Conservation (phyloP, 768 basidiomycete genomes). For the Suillus fuscotomentosus region DNA sequence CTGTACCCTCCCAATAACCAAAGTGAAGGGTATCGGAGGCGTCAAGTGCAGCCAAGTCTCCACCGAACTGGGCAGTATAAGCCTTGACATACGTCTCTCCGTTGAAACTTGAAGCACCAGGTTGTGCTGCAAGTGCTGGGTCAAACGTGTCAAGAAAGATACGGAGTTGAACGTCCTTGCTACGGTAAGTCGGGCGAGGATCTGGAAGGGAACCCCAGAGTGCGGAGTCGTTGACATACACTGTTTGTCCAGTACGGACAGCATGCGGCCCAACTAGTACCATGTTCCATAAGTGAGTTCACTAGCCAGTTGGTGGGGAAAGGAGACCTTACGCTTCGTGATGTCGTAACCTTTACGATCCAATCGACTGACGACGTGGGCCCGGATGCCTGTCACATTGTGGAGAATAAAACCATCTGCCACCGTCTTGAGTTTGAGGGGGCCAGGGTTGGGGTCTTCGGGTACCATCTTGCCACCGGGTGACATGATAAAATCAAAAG, state of each 20-base stretch:
- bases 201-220: slow-evolving; percentile 36
- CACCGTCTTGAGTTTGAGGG: slow-evolving; percentile 60
- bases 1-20: slow-evolving; percentile 50
- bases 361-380: slow-evolving; percentile 73
- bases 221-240: slow-evolving; percentile 74
- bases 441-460: slow-evolving; percentile 72
- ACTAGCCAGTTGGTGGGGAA: slow-evolving; percentile 4
- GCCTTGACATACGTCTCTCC: slow-evolving; percentile 55
- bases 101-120: slow-evolving; percentile 34
- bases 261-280: slow-evolving; percentile 75
- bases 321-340: slow-evolving; percentile 59
- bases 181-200: slow-evolving; percentile 14
- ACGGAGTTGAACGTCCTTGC: slow-evolving; percentile 53
- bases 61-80: slow-evolving; percentile 71
- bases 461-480: slow-evolving; percentile 46
- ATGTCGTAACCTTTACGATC: slow-evolving; percentile 89
- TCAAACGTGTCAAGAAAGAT: slow-evolving; percentile 57
- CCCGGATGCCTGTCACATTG: slow-evolving; percentile 76
- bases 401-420: slow-evolving; percentile 72
- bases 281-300: slow-evolving; percentile 6
- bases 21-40: slow-evolving; percentile 39
- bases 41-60: slow-evolving; percentile 43
- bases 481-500: slow-evolving; percentile 81
- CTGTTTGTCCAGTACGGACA: slow-evolving; percentile 75
- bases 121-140: slow-evolving; percentile 40